Conservation (phyloP, 2,329 filamentous ascomycete genomes). For the Elsinoe fawcettii region DNA sequence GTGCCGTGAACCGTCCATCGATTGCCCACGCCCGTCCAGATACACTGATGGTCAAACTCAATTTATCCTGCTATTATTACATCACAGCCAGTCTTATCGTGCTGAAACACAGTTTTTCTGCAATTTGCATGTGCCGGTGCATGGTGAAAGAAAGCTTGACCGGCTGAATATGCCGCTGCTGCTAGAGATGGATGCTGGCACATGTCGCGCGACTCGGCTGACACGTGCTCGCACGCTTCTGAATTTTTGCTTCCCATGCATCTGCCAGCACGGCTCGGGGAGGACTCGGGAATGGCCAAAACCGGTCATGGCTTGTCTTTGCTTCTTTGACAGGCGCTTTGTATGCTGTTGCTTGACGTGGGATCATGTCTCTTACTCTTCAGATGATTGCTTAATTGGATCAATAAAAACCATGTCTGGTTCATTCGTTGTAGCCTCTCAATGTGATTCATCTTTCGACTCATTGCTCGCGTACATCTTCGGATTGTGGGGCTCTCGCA, state of each 20-base stretch:
- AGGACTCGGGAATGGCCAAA: neutral
- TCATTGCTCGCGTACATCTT: too few species aligned
- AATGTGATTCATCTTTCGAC: too few species aligned
- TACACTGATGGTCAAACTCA: constrained; percentile 8
- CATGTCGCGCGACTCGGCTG: constrained; percentile 1
- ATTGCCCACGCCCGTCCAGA: neutral
- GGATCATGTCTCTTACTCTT: too few species aligned
- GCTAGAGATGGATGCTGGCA: neutral
- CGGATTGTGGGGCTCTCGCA: too few species aligned
- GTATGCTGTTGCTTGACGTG: neutral
- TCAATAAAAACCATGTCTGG: too few species aligned
- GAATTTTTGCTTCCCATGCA: neutral
- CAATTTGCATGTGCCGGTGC: neutral
- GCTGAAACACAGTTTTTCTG: neutral
- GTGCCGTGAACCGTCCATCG: neutral
- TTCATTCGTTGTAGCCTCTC: too few species aligned
- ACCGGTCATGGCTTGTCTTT: neutral
- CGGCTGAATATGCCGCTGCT: neutral
- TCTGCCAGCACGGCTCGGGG: neutral
- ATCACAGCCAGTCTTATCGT: constrained; percentile 1
- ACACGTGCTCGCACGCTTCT: neutral
- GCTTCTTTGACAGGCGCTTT: neutral
- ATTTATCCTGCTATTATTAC: neutral
- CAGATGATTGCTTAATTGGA: too few species aligned
- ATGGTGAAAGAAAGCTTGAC: neutral